Conservation (phyloP, 768 basidiomycete species). For the Phanerochaete carnosa region DNA sequence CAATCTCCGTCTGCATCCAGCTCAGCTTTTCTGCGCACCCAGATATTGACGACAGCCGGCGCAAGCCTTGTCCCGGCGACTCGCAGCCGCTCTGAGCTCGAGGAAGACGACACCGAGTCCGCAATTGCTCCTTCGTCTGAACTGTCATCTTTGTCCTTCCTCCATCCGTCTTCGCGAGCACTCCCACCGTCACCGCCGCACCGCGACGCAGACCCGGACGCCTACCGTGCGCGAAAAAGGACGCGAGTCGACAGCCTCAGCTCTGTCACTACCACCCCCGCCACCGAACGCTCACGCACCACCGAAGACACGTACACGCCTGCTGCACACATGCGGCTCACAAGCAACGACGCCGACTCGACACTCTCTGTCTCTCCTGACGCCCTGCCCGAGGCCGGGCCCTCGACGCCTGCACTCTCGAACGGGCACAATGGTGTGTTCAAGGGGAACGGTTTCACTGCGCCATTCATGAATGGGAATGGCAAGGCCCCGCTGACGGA, state of each 20-base stretch:
- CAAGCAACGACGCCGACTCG: slow-evolving; percentile 20
- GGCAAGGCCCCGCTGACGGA: slow-evolving; percentile 14
- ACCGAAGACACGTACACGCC: slow-evolving; percentile 13
- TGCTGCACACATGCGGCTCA: slow-evolving; percentile 19
- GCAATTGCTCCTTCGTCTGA: slow-evolving; percentile 20
- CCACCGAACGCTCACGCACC: slow-evolving; percentile 22
- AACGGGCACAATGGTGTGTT: slow-evolving; percentile 24
- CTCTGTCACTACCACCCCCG: slow-evolving; percentile 18
- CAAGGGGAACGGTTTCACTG: slow-evolving; percentile 22
- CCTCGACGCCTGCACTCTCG: slow-evolving; percentile 16
- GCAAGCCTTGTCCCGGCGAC: slow-evolving; percentile 60
- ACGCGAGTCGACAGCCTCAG: slow-evolving; percentile 23
- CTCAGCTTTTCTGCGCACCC: slow-evolving; percentile 2
- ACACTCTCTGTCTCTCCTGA: slow-evolving; percentile 21
- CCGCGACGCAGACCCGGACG: slow-evolving; percentile 18
- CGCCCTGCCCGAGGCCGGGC: slow-evolving; percentile 19
- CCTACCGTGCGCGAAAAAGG: slow-evolving; percentile 22
- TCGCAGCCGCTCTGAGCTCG: slow-evolving; percentile 59
- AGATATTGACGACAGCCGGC: slow-evolving; percentile 8
- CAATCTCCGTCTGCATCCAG: slow-evolving; percentile 6
- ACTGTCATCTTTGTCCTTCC: slow-evolving; percentile 22
- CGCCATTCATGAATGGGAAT: slow-evolving; percentile 18
- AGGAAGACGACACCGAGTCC: slow-evolving; percentile 37
- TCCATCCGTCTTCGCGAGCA: slow-evolving; percentile 23
- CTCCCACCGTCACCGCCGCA: slow-evolving; percentile 10